These are phyloP conservation scores for Penicillium olsonii DNA, from an alignment of 2,329 filamentous ascomycete genomes.

Conservation along the genomic window DNA sequence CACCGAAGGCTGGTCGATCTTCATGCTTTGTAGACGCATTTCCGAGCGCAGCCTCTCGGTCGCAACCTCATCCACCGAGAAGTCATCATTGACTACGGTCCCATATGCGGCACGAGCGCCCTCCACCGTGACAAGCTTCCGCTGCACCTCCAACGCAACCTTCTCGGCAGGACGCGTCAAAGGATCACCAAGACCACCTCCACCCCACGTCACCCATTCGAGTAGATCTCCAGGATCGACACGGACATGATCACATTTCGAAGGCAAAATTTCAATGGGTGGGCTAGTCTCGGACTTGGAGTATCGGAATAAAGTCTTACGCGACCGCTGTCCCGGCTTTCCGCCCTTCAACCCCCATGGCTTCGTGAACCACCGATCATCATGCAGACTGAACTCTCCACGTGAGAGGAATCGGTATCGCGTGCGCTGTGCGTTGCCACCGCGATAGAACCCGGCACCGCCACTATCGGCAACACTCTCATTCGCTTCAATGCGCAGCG, in stretches of 20 bases:
- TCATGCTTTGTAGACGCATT: conserved; percentile 30
- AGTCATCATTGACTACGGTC: conserved; percentile 44
- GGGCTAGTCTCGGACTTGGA: conserved; percentile 37
- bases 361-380: conserved; percentile 53
- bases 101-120: conserved; percentile 50
- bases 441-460: conserved; percentile 50
- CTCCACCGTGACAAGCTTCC: conserved; percentile 45
- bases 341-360: conserved; percentile 53
- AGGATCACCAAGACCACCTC: conserved; percentile 51
- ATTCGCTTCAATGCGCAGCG: conserved; percentile 51
- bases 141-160: conserved; percentile 50
- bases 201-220: conserved; percentile 55
- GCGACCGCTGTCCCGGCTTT: conserved; percentile 46
- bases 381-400: conserved; percentile 51
- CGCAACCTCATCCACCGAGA: conserved; percentile 37
- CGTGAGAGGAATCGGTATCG: conserved; percentile 49
- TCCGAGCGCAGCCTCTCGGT: conserved; percentile 39
- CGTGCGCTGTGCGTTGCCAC: conserved; percentile 53
- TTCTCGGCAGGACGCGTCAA: conserved; percentile 45
- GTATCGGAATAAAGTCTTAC: conserved; percentile 47
- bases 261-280: conserved; percentile 39
- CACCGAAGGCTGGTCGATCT: conserved; percentile 22
- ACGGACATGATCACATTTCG: conserved; percentile 52
- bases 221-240: conserved; percentile 51
- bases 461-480: conserved; percentile 52